These are phyloP conservation scores for Nakazawaea ishiwadae DNA, from an alignment of 805 yeast genomes.

Conservation along the genomic window DNA sequence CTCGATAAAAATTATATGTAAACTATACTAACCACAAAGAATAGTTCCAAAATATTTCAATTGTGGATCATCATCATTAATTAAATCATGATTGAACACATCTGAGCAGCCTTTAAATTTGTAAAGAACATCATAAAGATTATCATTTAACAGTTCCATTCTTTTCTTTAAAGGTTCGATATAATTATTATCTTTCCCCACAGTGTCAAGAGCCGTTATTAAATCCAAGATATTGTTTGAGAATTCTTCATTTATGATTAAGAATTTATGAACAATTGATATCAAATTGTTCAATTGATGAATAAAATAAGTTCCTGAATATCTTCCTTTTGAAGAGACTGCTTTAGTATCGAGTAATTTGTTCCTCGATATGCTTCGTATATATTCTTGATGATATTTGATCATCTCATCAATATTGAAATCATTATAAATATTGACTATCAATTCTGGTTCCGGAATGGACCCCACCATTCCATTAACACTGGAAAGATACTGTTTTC, in stretches of 20 bases:
- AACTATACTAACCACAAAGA: conserved; percentile 18
- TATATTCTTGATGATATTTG: conserved; percentile 26
- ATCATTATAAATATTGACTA: conserved; percentile 19
- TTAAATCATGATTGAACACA: conserved; percentile 45
- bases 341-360: conserved; percentile 27
- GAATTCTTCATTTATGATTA: conserved; percentile 31
- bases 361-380: conserved; percentile 31
- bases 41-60: conserved; percentile 41
- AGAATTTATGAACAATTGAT: conserved; percentile 33
- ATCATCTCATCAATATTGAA: conserved; percentile 48
- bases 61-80: conserved; percentile 44
- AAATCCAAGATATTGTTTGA: conserved; percentile 30
- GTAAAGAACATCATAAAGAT: conserved; percentile 35
- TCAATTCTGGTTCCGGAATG: conserved; percentile 1
- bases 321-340: conserved; percentile 25
- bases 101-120: conserved; percentile 39
- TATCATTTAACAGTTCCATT: conserved; percentile 33
- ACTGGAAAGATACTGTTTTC: conserved; percentile 16
- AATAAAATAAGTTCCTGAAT: conserved; percentile 35
- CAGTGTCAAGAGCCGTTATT: conserved; percentile 14
- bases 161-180: conserved; percentile 21
- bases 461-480: conserved; percentile 13
- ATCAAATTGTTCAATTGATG: conserved; percentile 35
- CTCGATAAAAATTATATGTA: too few relatives aligned
- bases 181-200: conserved; percentile 19